phyloP scores from a whole-genome alignment of 2,329 filamentous ascomycete species.

The Trematosphaeria pertusa region DNA sequence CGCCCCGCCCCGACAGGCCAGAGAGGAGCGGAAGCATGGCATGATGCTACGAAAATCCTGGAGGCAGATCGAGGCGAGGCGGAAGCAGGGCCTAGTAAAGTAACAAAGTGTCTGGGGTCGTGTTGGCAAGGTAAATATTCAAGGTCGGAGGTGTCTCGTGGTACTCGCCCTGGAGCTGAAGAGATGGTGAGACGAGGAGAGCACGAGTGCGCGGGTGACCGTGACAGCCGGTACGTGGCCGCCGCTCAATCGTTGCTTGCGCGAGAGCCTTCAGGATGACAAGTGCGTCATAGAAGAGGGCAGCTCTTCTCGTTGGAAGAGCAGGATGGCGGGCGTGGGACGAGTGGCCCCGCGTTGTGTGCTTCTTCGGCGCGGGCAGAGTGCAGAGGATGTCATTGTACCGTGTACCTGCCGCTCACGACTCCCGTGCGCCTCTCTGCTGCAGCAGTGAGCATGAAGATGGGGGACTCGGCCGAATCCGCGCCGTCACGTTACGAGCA shows the following conservation, averaged over 20 bases:
- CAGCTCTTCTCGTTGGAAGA: not conserved
- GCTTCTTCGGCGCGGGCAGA: not conserved
- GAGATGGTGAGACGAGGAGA: constrained; percentile 13
- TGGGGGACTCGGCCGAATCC: too few species aligned
- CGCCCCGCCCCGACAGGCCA: too few species aligned
- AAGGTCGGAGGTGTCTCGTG: not conserved
- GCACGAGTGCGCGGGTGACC: constrained; percentile 11
- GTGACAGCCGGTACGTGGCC: constrained; percentile 30
- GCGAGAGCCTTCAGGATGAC: too few species aligned
- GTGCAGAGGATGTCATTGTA: constrained; percentile 2
- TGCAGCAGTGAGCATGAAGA: too few species aligned
- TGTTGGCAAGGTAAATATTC: not conserved
- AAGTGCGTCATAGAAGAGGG: constrained; percentile 15
- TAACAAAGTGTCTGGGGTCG: not conserved
- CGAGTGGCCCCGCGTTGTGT: not conserved
- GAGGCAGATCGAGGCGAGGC: constrained; percentile 1
- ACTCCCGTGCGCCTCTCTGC: too few species aligned
- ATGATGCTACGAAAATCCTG: not conserved
- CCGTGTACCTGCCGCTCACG: constrained; percentile 3
- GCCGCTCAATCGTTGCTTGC: constrained; percentile 36
- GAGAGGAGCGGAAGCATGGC: not conserved
- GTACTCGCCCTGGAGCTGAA: constrained; percentile 1
- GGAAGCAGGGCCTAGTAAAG: not conserved
- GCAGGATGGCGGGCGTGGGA: not conserved
- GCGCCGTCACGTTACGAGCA: not conserved